Evolutionary conservation across 768 basidiomycete species (phyloP).

Genomic region (Amanita muscaria): DNA sequence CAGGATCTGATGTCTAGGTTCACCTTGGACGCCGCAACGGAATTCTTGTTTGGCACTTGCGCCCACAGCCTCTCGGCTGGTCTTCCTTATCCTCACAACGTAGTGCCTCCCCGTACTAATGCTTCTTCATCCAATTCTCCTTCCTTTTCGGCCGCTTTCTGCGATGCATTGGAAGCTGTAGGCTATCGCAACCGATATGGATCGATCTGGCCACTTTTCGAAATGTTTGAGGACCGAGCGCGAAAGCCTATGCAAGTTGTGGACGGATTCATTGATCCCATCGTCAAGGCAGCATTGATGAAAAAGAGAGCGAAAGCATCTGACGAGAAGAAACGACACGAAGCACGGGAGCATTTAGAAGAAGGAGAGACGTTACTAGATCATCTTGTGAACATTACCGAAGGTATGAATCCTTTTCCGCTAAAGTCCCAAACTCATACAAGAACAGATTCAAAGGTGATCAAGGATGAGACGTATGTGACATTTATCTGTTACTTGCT

Average conservation of each 20-base stretch:
- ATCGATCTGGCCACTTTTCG: slow-evolving; percentile 45
- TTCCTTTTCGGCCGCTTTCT: slow-evolving; percentile 42
- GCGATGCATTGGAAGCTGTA: slow-evolving; percentile 29
- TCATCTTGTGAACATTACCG: slow-evolving; percentile 43
- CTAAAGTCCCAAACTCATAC: not conserved
- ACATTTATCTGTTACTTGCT: not conserved
- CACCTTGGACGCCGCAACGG: slow-evolving; percentile 58
- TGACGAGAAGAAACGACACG: not conserved
- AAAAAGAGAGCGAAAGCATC: slow-evolving; percentile 21
- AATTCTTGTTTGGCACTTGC: slow-evolving; percentile 55
- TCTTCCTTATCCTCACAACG: slow-evolving; percentile 45
- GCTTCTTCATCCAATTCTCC: slow-evolving; percentile 33
- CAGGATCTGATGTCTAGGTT: slow-evolving; percentile 54
- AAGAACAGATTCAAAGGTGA: slow-evolving; percentile 28
- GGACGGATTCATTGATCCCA: slow-evolving; percentile 43
- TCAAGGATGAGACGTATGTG: slow-evolving; percentile 38
- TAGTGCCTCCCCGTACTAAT: slow-evolving; percentile 11
- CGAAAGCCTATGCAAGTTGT: slow-evolving; percentile 42
- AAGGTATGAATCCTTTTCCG: slow-evolving; percentile 18
- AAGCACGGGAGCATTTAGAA: slow-evolving; percentile 24
- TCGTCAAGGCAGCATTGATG: slow-evolving; percentile 39
- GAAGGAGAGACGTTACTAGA: slow-evolving; percentile 47
- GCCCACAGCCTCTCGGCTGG: slow-evolving; percentile 43
- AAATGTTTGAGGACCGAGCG: slow-evolving; percentile 40
- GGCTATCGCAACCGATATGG: slow-evolving; percentile 35